A percentile compares a stretch with the other conserved stretches of the same genome.
Evolutionary conservation across 202 grass and related monocot species (phyloP).

Genomic region (Tripidium arundinaceum): DNA sequence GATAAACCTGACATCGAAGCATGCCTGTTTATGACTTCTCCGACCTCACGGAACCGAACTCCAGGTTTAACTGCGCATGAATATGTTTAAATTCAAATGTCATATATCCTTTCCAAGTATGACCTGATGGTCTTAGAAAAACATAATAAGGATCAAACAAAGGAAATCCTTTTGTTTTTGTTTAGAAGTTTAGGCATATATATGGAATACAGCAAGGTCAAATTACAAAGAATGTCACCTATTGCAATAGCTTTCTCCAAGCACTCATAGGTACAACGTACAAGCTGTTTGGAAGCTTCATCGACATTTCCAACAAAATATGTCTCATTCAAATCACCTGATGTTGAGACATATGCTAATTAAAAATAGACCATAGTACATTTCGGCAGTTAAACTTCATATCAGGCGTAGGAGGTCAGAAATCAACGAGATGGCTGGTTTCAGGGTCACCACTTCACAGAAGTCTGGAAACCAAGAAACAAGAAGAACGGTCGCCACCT

Average conservation of each 20-base stretch:
- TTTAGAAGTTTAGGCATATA: slow-evolving; percentile 1
- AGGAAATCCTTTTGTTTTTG: neutral
- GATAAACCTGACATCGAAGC: too few species aligned
- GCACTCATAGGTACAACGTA: slow-evolving; percentile 89
- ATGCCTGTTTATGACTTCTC: too few species aligned
- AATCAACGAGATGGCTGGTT: slow-evolving; percentile 52
- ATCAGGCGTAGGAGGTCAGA: slow-evolving; percentile 31
- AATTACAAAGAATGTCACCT: slow-evolving; percentile 47
- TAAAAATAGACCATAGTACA: slow-evolving; percentile 24
- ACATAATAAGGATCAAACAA: too few species aligned
- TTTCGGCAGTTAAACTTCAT: slow-evolving; percentile 9
- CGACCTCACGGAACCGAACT: too few species aligned
- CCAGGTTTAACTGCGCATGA: too few species aligned
- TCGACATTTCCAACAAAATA: slow-evolving; percentile 98
- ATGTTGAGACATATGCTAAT: slow-evolving; percentile 10
- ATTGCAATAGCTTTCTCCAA: slow-evolving; percentile 98
- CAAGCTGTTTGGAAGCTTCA: slow-evolving; percentile 89
- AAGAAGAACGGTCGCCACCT: slow-evolving; percentile 9
- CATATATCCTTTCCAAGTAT: too few species aligned
- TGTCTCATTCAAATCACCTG: slow-evolving; percentile 97
- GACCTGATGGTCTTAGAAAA: too few species aligned
- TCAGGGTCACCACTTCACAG: slow-evolving; percentile 27
- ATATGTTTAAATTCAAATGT: too few species aligned
- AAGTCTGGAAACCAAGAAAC: slow-evolving; percentile 22
- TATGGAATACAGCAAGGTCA: slow-evolving; percentile 14